Percentiles rank a stretch among this genome's conserved stretches.
phyloP scores from a whole-genome alignment of 2,329 filamentous ascomycete species.

The Coccinonectria pachysandricola region DNA sequence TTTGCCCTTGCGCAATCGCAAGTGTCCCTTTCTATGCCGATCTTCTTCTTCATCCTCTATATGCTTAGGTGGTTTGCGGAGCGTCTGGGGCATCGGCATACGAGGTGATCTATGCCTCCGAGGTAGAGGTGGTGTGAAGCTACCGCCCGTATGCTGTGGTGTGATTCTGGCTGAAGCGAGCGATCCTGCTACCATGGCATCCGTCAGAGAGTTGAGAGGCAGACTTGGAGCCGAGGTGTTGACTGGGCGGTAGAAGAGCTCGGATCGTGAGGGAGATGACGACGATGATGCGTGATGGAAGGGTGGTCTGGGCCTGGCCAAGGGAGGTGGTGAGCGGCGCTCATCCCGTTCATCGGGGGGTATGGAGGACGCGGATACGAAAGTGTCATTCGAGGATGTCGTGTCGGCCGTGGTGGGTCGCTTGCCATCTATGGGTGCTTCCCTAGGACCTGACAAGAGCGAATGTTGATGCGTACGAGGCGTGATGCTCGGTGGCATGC shows the following conservation, averaged over 20 bases:
- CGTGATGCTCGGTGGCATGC: too few relatives aligned
- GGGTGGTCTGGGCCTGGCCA: too few relatives aligned
- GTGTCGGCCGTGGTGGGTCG: slow-evolving; percentile 19
- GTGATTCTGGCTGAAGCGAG: slow-evolving; percentile 53
- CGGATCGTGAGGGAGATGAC: slow-evolving; percentile 27
- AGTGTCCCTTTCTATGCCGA: slow-evolving; percentile 35
- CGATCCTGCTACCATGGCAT: slow-evolving; percentile 66
- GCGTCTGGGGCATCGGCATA: slow-evolving; percentile 55
- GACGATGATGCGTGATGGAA: too few relatives aligned
- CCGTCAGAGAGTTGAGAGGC: slow-evolving; percentile 55
- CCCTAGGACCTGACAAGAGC: too few relatives aligned
- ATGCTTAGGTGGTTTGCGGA: slow-evolving; percentile 44
- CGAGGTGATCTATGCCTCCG: slow-evolving; percentile 37
- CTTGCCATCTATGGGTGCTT: slow-evolving; percentile 17
- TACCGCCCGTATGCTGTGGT: slow-evolving; percentile 29
- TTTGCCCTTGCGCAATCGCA: slow-evolving; percentile 43
- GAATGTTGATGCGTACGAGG: too few relatives aligned
- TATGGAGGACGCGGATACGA: slow-evolving; percentile 31
- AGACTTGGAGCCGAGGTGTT: slow-evolving; percentile 29
- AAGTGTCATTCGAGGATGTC: slow-evolving; percentile 35
- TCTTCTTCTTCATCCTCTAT: slow-evolving; percentile 46
- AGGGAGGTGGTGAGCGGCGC: too few relatives aligned
- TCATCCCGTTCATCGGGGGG: slow-evolving; percentile 22
- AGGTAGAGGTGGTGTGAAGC: slow-evolving; percentile 24
- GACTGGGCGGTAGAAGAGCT: slow-evolving; percentile 18